These are phyloP conservation scores for Metarhizium album DNA, from an alignment of 2,329 filamentous ascomycete species.

Conservation along the genomic window DNA sequence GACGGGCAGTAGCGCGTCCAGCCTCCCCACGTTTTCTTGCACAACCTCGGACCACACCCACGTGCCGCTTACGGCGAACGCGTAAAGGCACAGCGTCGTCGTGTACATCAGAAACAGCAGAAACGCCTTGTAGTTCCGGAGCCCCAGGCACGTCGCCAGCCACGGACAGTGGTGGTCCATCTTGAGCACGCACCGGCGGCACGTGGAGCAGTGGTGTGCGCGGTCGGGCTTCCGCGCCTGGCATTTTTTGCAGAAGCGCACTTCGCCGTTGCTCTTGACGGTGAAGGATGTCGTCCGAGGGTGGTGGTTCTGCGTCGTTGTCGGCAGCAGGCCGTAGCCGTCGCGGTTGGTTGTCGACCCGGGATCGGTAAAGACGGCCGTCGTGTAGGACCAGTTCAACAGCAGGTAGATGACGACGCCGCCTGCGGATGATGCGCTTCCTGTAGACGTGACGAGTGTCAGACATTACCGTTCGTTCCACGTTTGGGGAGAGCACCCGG, in stretches of 20 bases:
- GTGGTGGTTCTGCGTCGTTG: constrained; percentile 42
- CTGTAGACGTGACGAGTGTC: constrained; percentile 22
- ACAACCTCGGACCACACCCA: constrained; percentile 86
- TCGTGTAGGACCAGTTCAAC: constrained; percentile 82
- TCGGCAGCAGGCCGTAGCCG: constrained; percentile 74
- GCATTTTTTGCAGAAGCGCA: constrained; percentile 95
- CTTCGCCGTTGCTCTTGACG: constrained; percentile 80
- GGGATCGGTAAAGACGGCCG: constrained; percentile 85
- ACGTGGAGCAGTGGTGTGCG: constrained; percentile 93
- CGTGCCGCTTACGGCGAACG: constrained; percentile 61
- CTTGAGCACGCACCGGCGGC: constrained; percentile 87
- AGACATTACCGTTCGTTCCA: neutral
- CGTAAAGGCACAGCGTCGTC: constrained; percentile 72
- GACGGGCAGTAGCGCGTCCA: constrained; percentile 71
- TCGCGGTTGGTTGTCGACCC: constrained; percentile 56
- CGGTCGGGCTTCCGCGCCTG: constrained; percentile 90
- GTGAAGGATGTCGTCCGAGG: constrained; percentile 63
- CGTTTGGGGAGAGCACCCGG: neutral
- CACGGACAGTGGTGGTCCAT: constrained; percentile 99
- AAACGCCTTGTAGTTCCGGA: constrained; percentile 94
- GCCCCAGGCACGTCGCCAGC: constrained; percentile 89
- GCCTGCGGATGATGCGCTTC: constrained; percentile 44
- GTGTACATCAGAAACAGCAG: constrained; percentile 86
- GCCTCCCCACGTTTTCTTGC: constrained; percentile 54
- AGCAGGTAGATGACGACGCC: constrained; percentile 65